Conservation (phyloP, 1,284 basidiomycete species). For the Ustilago cynodontis region DNA sequence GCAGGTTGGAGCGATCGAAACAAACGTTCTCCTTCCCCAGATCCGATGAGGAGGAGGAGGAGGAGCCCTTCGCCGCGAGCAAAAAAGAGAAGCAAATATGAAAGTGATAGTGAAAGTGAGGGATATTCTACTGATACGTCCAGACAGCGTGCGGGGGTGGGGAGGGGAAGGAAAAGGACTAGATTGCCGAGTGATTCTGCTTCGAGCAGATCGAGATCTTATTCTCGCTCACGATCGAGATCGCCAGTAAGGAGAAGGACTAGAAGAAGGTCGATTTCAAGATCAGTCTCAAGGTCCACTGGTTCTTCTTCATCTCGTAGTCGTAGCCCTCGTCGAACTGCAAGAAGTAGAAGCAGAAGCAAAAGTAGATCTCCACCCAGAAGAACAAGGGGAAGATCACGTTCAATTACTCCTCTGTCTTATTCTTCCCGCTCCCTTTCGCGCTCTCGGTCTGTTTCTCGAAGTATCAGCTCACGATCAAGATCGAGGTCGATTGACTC, state of each 20-base stretch:
- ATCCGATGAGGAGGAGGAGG: conserved; percentile 6
- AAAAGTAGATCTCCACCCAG: not conserved
- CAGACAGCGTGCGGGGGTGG: not conserved
- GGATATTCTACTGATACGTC: conserved; percentile 8
- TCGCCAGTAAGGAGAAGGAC: conserved; percentile 11
- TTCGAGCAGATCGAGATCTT: conserved; percentile 35
- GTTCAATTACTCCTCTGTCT: conserved; percentile 19
- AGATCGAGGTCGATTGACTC: too few species aligned
- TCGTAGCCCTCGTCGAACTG: conserved; percentile 6
- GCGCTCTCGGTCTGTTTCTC: not conserved
- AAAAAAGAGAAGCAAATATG: conserved; percentile 26
- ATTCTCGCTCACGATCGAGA: conserved; percentile 12
- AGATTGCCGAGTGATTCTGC: conserved; percentile 26
- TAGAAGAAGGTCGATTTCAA: not conserved
- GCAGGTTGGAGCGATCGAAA: conserved; percentile 18
- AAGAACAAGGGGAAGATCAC: conserved; percentile 3
- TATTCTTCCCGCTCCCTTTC: conserved; percentile 23
- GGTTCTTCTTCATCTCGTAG: conserved; percentile 11
- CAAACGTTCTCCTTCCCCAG: not conserved
- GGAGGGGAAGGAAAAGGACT: conserved; percentile 16
- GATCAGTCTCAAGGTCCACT: conserved; percentile 13
- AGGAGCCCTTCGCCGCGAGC: conserved; percentile 26
- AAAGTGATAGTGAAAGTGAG: conserved; percentile 11
- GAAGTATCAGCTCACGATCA: conserved; percentile 14
- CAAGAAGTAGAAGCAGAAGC: conserved; percentile 4